These are phyloP conservation scores for Amanita exitialis DNA, from an alignment of 768 basidiomycete species.

Conservation along the genomic window DNA sequence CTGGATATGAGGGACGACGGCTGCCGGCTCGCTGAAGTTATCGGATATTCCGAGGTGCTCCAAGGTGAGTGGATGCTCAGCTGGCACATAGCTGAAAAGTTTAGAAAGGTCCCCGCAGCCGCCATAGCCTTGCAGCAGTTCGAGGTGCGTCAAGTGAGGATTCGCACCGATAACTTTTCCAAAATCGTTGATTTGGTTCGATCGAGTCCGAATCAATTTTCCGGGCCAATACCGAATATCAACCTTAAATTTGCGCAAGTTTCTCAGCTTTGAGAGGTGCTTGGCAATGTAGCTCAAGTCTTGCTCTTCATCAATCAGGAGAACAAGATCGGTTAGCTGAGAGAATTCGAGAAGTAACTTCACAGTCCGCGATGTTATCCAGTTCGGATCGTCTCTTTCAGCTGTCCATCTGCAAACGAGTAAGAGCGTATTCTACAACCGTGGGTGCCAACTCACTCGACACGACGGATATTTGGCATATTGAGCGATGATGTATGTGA, in stretches of 20 bases:
- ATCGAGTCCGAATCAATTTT: not conserved
- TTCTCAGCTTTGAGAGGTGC: not conserved
- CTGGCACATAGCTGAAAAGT: not conserved
- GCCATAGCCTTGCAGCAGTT: not conserved
- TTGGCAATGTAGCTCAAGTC: not conserved
- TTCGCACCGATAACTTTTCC: not conserved
- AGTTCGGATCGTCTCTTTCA: constrained; percentile 2
- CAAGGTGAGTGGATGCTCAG: not conserved
- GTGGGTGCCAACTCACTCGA: not conserved
- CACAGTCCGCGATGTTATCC: not conserved
- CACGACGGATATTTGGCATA: constrained; percentile 1
- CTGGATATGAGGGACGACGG: not conserved
- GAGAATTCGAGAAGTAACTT: not conserved
- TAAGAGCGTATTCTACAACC: not conserved
- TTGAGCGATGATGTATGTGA: not conserved
- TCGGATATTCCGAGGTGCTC: not conserved
- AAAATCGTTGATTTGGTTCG: not conserved
- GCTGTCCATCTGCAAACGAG: not conserved
- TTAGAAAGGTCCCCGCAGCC: not conserved
- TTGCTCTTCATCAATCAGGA: not conserved
- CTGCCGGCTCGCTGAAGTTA: not conserved
- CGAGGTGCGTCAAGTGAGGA: not conserved
- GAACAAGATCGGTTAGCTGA: not conserved
- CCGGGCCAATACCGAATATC: not conserved
- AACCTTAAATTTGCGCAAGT: not conserved